phyloP scores from a whole-genome alignment of 23 red algal species.

The Cyanidiococcus yangmingshanensis region DNA sequence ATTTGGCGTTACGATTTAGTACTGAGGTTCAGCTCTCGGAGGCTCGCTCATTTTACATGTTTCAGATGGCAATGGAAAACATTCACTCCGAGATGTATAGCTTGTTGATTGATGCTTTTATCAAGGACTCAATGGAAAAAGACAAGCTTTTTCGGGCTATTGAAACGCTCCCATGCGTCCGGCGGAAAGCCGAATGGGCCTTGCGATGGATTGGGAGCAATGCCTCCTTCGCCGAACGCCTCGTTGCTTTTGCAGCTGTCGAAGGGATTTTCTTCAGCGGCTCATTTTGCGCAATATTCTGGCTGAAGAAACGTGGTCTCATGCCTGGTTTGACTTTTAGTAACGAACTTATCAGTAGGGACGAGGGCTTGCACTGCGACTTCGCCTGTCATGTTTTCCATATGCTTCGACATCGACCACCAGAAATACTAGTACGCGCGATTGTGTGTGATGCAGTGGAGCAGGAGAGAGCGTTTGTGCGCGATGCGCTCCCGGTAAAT shows the following conservation, averaged over 20 bases:
- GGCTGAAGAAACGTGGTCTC: slow-evolving; percentile 34
- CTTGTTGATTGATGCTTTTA: slow-evolving; percentile 19
- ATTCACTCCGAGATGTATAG: slow-evolving; percentile 38
- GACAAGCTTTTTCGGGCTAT: slow-evolving; percentile 16
- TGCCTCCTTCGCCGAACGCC: slow-evolving; percentile 17
- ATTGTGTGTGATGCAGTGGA: slow-evolving; percentile 26
- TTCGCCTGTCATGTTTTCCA: slow-evolving; percentile 30
- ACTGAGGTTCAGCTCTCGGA: slow-evolving; percentile 27
- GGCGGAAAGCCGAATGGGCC: slow-evolving; percentile 27
- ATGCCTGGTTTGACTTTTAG: slow-evolving; percentile 35
- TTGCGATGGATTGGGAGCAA: slow-evolving; percentile 24
- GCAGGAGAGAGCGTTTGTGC: slow-evolving; percentile 28
- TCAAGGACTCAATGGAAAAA: slow-evolving; percentile 23
- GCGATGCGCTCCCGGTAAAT: slow-evolving; percentile 27
- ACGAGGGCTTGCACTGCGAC: slow-evolving; percentile 35
- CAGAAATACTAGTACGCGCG: not conserved
- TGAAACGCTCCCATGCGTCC: slow-evolving; percentile 27
- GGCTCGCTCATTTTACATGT: slow-evolving; percentile 32
- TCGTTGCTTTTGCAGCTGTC: slow-evolving; percentile 27
- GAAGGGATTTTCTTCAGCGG: slow-evolving; percentile 35
- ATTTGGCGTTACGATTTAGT: slow-evolving; percentile 29
- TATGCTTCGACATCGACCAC: slow-evolving; percentile 7
- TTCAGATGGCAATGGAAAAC: slow-evolving; percentile 38
- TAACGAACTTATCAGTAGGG: slow-evolving; percentile 28
- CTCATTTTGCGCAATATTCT: slow-evolving; percentile 36